A percentile compares a stretch with the other conserved stretches of the same genome.
phyloP scores from a whole-genome alignment of 73 alveolate species.

The Symbiodinium natans region DNA sequence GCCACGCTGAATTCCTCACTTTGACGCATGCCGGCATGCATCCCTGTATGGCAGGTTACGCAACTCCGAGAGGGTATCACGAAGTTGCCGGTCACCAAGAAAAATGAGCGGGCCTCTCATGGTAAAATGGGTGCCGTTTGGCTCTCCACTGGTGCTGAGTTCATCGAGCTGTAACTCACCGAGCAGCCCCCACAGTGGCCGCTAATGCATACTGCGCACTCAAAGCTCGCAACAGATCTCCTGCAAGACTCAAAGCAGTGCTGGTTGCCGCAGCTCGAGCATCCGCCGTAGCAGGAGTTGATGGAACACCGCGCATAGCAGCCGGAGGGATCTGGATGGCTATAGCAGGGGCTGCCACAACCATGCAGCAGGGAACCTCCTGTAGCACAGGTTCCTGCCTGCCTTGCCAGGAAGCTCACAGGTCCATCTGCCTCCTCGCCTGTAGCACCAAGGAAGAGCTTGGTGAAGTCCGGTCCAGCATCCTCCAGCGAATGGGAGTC shows the following conservation, averaged over 20 bases:
- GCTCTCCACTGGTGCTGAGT: too few species aligned
- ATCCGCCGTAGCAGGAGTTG: not conserved
- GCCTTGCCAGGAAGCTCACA: not conserved
- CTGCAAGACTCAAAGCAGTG: not conserved
- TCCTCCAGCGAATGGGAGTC: not conserved
- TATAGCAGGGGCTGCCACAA: not conserved
- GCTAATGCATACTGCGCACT: not conserved
- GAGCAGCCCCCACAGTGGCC: not conserved
- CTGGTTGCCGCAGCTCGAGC: not conserved
- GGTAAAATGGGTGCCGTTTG: too few species aligned
- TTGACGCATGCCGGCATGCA: too few species aligned
- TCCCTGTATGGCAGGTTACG: too few species aligned
- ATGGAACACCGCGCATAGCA: not conserved
- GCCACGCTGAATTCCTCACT: too few species aligned
- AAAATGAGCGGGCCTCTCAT: too few species aligned
- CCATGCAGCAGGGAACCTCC: not conserved
- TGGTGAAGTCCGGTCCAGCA: not conserved
- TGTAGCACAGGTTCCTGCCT: not conserved
- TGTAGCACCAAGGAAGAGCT: not conserved
- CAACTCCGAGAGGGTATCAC: too few species aligned
- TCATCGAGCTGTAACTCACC: not conserved
- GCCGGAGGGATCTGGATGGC: not conserved
- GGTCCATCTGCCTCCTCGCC: not conserved
- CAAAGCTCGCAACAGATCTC: not conserved
- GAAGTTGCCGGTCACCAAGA: too few species aligned